Evolutionary conservation across 768 basidiomycete species (phyloP).

Genomic region (Mycena latifolia): DNA sequence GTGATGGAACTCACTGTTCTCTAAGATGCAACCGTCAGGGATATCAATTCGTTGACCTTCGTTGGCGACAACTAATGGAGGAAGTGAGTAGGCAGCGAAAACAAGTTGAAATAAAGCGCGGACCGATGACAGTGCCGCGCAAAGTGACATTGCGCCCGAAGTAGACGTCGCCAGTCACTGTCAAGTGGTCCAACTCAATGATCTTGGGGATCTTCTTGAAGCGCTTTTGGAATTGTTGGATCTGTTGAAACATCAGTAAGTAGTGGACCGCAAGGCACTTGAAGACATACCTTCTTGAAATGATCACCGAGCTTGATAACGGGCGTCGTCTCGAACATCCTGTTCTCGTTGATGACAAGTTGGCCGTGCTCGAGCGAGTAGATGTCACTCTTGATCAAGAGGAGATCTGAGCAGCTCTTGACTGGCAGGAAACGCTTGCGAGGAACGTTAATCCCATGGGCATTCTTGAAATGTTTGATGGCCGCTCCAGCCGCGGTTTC

Average conservation of each 20-base stretch:
- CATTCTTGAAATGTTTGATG: slow-evolving; percentile 93
- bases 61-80: slow-evolving; percentile 56
- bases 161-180: slow-evolving; percentile 92
- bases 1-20: slow-evolving; percentile 64
- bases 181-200: slow-evolving; percentile 94
- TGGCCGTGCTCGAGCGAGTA: slow-evolving; percentile 93
- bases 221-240: slow-evolving; percentile 91
- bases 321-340: slow-evolving; percentile 91
- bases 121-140: slow-evolving; percentile 61
- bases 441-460: slow-evolving; percentile 95
- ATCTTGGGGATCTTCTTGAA: slow-evolving; percentile 96
- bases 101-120: not conserved
- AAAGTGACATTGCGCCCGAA: slow-evolving; percentile 79
- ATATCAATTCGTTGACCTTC: slow-evolving; percentile 88
- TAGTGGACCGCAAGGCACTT: not conserved
- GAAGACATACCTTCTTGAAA: slow-evolving; percentile 86
- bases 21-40: slow-evolving; percentile 84
- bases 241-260: slow-evolving; percentile 51
- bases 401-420: slow-evolving; percentile 88
- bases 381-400: slow-evolving; percentile 93
- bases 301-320: slow-evolving; percentile 97
- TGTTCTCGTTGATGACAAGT: slow-evolving; percentile 83
- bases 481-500: slow-evolving; percentile 96
- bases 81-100: not conserved
- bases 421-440: slow-evolving; percentile 94